Percentiles rank a stretch among this genome's conserved stretches.
Conservation (phyloP, 2,329 filamentous ascomycete genomes). For the Clonostachys rhizophaga region DNA sequence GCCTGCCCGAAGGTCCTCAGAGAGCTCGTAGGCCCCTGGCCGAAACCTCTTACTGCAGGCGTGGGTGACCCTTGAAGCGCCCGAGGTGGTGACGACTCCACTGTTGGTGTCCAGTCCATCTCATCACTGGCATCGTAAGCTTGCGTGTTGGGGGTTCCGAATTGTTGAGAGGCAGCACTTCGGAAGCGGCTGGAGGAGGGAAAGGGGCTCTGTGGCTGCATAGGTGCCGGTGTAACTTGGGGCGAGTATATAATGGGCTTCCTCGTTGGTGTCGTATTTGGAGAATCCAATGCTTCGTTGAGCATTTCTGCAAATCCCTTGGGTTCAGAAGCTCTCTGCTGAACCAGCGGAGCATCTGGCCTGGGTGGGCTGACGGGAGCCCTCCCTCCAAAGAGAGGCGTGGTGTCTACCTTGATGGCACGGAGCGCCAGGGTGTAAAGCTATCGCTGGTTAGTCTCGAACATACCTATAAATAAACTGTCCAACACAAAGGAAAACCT, state of each 20-base stretch:
- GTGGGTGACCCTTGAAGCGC: constrained; percentile 37
- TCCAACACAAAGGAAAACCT: constrained; percentile 18
- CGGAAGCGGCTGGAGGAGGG: too few relatives aligned
- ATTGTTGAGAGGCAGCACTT: too few relatives aligned
- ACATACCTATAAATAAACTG: too few relatives aligned
- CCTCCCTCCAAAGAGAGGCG: constrained; percentile 39
- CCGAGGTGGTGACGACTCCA: neutral
- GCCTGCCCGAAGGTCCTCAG: constrained; percentile 33
- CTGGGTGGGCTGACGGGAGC: too few relatives aligned
- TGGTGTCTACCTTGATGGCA: constrained; percentile 51
- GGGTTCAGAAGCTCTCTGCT: neutral
- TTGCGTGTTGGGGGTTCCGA: constrained; percentile 8
- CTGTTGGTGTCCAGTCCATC: constrained; percentile 72
- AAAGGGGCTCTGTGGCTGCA: too few relatives aligned
- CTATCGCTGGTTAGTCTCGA: constrained; percentile 15
- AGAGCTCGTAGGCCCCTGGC: too few relatives aligned
- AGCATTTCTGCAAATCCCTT: constrained; percentile 2
- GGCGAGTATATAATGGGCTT: too few relatives aligned
- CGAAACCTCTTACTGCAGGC: neutral
- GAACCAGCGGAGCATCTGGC: too few relatives aligned
- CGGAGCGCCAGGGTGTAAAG: constrained; percentile 36
- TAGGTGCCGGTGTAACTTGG: too few relatives aligned
- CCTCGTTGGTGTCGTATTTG: too few relatives aligned
- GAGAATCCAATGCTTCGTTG: neutral
- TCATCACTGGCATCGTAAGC: constrained; percentile 36